Percentiles rank a stretch among this genome's conserved stretches.
Conservation (phyloP, 2,329 filamentous ascomycete species). For the Pseudopyrenochaeta lycopersici region DNA sequence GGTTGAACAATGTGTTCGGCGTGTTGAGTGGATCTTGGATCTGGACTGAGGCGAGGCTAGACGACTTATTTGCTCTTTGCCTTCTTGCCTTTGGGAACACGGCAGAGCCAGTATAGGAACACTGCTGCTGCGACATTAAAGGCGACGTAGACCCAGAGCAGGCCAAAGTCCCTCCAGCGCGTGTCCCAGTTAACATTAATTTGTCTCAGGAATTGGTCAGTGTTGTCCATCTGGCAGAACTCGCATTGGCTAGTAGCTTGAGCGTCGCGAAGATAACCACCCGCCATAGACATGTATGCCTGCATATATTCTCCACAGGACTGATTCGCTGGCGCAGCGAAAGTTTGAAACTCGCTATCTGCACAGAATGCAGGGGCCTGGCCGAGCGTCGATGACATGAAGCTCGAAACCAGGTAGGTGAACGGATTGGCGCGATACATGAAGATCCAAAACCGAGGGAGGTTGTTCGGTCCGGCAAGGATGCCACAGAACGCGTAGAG, state of each 20-base stretch:
- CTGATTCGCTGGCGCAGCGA: slow-evolving; percentile 48
- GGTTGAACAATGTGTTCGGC: no score
- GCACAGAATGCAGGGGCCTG: slow-evolving; percentile 59
- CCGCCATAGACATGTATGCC: slow-evolving; percentile 48
- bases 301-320: slow-evolving; percentile 57
- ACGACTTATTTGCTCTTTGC: slow-evolving; percentile 20
- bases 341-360: slow-evolving; percentile 51
- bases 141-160: slow-evolving; percentile 60
- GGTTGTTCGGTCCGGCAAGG: slow-evolving; percentile 63
- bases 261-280: slow-evolving; percentile 56
- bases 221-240: slow-evolving; percentile 58
- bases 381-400: slow-evolving; percentile 60
- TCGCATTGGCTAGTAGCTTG: slow-evolving; percentile 53
- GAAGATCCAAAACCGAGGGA: slow-evolving; percentile 80
- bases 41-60: no score
- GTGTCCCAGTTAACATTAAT: slow-evolving; percentile 55
- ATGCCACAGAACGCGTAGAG: slow-evolving; percentile 61
- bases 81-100: slow-evolving; percentile 60
- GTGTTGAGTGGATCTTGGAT: no score
- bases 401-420: slow-evolving; percentile 71
- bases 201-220: slow-evolving; percentile 58
- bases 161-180: slow-evolving; percentile 68
- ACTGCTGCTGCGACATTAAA: slow-evolving; percentile 60
- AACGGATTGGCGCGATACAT: slow-evolving; percentile 77
- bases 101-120: slow-evolving; percentile 61